A percentile compares a stretch with the other conserved stretches of the same genome.
Evolutionary conservation across 179 eudicot genomes (phyloP).

Genomic region (Kewa caespitosa): DNA sequence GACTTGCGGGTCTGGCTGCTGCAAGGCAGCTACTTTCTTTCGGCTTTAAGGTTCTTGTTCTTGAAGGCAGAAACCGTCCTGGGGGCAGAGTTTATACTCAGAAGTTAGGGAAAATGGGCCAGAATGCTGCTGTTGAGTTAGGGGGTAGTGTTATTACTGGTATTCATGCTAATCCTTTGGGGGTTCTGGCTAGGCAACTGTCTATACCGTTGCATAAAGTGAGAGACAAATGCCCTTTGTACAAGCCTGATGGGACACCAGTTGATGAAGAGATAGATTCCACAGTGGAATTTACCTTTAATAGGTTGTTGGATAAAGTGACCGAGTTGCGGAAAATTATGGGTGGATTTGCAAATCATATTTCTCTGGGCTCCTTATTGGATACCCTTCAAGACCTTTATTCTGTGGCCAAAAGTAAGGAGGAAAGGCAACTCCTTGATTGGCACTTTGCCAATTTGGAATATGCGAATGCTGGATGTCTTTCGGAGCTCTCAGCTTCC

Average conservation of each 20-base stretch:
- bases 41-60: constrained; percentile 80
- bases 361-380: constrained; percentile 72
- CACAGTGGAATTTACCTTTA: constrained; percentile 60
- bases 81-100: constrained; percentile 94
- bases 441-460: constrained; percentile 95
- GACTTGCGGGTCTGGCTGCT: constrained; percentile 93
- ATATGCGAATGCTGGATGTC: constrained; percentile 93
- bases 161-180: constrained; percentile 91
- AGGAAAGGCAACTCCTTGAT: constrained; percentile 82
- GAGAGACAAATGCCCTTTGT: constrained; percentile 81
- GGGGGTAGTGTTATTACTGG: constrained; percentile 98
- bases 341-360: constrained; percentile 66
- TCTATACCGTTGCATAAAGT: constrained; percentile 90
- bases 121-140: constrained; percentile 73
- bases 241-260: constrained; percentile 68
- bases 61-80: constrained; percentile 88
- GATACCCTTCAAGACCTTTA: constrained; percentile 64
- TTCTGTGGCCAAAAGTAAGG: constrained; percentile 65
- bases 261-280: constrained; percentile 63
- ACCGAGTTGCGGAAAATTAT: constrained; percentile 65
- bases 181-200: constrained; percentile 87
- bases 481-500: constrained; percentile 80
- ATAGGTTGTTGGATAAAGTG: constrained; percentile 79
- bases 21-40: constrained; percentile 86
- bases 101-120: constrained; percentile 65